Conservation (phyloP, 2,329 filamentous ascomycete genomes). For the Diaporthe helianthi region DNA sequence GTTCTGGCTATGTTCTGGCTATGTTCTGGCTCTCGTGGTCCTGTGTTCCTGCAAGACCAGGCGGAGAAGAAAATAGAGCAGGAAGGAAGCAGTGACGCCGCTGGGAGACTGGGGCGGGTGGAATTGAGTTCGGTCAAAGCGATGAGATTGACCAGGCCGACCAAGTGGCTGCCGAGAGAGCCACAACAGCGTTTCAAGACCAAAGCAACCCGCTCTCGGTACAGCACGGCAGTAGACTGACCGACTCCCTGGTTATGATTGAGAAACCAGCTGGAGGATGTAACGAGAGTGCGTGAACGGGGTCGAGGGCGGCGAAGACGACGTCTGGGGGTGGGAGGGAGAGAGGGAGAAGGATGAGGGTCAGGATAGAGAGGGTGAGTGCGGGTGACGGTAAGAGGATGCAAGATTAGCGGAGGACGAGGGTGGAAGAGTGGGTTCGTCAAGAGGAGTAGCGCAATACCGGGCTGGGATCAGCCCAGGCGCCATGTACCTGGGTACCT, state of each 20-base stretch:
- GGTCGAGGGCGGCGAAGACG: neutral
- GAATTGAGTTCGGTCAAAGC: conserved; percentile 27
- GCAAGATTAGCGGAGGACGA: conserved; percentile 26
- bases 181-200: conserved; percentile 15
- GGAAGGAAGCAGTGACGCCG: neutral
- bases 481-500: conserved; percentile 1
- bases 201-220: conserved; percentile 3
- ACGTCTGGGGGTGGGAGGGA: neutral
- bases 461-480: conserved; percentile 27
- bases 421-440: conserved; percentile 25
- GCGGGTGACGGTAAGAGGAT: conserved; percentile 1
- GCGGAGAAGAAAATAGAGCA: neutral
- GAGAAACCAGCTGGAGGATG: neutral
- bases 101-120: conserved; percentile 8
- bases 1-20: no score
- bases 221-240: neutral
- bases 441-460: conserved; percentile 17
- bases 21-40: no score
- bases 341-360: neutral
- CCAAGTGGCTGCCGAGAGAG: conserved; percentile 14
- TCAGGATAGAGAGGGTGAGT: conserved; percentile 2
- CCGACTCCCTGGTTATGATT: neutral
- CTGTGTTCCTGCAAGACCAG: neutral
- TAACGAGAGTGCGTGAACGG: conserved; percentile 6
- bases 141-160: conserved; percentile 12